Percentiles rank a stretch among this genome's conserved stretches.
These are phyloP conservation scores for Helenozyma baotianmanensis DNA, from an alignment of 805 yeast species.

Conservation along the genomic window DNA sequence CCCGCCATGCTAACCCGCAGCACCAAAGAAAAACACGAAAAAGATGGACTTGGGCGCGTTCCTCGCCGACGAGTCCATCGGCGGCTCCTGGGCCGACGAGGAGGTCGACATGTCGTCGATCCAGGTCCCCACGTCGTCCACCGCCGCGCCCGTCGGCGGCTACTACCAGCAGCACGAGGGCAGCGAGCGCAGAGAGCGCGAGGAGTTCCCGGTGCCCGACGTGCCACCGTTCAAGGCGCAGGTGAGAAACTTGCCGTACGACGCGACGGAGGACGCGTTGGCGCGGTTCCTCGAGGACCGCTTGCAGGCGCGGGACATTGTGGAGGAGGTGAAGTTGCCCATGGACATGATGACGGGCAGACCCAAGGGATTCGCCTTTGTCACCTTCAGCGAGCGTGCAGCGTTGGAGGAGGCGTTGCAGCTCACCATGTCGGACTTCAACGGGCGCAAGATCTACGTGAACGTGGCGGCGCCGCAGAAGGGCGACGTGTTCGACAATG, in stretches of 20 bases:
- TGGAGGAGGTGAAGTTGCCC: constrained; percentile 68
- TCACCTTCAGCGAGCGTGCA: constrained; percentile 44
- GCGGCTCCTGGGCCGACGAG: constrained; percentile 84
- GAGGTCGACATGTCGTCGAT: constrained; percentile 66
- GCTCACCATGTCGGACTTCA: constrained; percentile 40
- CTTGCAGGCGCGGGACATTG: constrained; percentile 45
- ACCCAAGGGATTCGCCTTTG: constrained; percentile 54
- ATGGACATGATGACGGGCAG: constrained; percentile 59
- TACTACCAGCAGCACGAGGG: constrained; percentile 6
- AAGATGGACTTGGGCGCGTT: constrained; percentile 81
- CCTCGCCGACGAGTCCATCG: constrained; percentile 69
- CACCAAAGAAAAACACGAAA: constrained; percentile 56
- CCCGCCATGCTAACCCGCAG: constrained; percentile 15
- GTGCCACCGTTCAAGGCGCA: constrained; percentile 90
- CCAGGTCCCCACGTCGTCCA: constrained; percentile 40
- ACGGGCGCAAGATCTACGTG: constrained; percentile 49
- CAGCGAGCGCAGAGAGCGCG: constrained; percentile 44
- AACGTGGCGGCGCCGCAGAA: constrained; percentile 58
- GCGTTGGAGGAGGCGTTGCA: constrained; percentile 48
- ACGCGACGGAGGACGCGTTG: constrained; percentile 61
- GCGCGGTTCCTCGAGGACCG: constrained; percentile 58
- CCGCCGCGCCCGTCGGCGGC: constrained; percentile 9
- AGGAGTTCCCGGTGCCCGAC: constrained; percentile 83
- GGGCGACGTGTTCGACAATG: constrained; percentile 40
- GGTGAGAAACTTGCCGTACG: constrained; percentile 82